Base-by-base conservation (phyloP, 345 rosid species). In the Sonneratia caseolaris region DNA sequence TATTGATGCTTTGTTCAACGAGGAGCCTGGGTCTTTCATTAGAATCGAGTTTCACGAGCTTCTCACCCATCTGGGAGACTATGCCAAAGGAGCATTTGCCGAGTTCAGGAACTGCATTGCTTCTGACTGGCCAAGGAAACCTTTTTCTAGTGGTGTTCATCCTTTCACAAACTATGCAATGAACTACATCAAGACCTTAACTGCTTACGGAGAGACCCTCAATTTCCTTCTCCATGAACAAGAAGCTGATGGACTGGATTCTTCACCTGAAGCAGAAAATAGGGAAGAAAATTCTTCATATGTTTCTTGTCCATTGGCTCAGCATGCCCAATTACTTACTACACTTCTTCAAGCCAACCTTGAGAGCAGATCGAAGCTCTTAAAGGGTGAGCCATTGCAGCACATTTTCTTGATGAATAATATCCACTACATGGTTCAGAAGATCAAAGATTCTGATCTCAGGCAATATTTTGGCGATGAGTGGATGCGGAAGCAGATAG, bases 401-500 rank as follows among this genome's bases (percentile, higher is more conserved):
- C 75, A 64, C 67, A 79, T 93, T 5, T 91, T 93, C 76, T 14
- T 88, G 70, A 82, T 89, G 77, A 93, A 93, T 77, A 93, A 89
- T 79, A 79, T 79, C 66, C 86, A 84, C 75, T 93, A 93, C 84
- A 78, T 88, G 85, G 92, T 89, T 45, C 85, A 89, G 70, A 91
- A 91, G 82, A 86, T 91, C 3, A 88, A 87, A 70, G 79, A 72
- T 71, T 89, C 92, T 0, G 86, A 89, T 59, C 92, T 93, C 74
- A 77, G 83, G 78, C 73, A 14, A 69, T 79, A 79, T 77, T 87
- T 93, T 45, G 98, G 93, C 76, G 96, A 93, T 64, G 91, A 82
- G 61, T 93, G 98, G 98, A 86, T 91, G 76, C 78, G 91, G 37
- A 89, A 82, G 79, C 91, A 85, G 66, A 86, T 72, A 0, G 93